Conservation (phyloP, 768 basidiomycete genomes). For the Rhodosporidiobolus sp. region DNA sequence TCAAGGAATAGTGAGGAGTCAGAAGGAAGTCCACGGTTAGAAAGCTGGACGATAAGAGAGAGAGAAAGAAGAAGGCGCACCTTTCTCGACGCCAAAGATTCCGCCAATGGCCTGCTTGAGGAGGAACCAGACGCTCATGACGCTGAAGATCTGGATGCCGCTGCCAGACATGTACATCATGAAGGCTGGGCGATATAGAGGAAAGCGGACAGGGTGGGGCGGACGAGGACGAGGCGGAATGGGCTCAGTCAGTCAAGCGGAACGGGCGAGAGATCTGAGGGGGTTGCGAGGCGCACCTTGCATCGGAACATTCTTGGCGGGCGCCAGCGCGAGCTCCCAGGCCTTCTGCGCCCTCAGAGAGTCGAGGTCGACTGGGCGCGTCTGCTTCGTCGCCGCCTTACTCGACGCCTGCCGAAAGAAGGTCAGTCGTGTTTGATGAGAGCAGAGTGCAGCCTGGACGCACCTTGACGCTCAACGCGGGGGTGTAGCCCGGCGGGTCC, state of each 20-base stretch:
- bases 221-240: not conserved
- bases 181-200: constrained; percentile 28
- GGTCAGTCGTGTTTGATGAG: not conserved
- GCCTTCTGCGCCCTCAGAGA: constrained; percentile 34
- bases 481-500: constrained; percentile 29
- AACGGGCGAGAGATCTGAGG: not conserved
- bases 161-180: constrained; percentile 47
- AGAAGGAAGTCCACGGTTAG: no score
- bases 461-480: constrained; percentile 9
- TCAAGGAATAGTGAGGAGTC: not conserved
- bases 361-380: constrained; percentile 24
- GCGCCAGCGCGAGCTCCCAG: constrained; percentile 43
- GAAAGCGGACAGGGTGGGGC: not conserved
- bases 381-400: constrained; percentile 2
- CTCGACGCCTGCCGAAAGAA: not conserved
- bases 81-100: constrained; percentile 37
- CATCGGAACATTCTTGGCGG: constrained; percentile 45
- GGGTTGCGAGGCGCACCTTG: constrained; percentile 25
- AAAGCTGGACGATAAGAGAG: not conserved
- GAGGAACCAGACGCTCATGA: constrained; percentile 44
- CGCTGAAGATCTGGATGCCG: constrained; percentile 44
- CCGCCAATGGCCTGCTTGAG: constrained; percentile 42
- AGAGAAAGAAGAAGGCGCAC: constrained; percentile 23
- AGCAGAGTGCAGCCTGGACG: not conserved
- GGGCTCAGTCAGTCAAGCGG: no score